Conservation (phyloP, 139 green algal genomes). For the Limnomonas spitsbergensis region DNA sequence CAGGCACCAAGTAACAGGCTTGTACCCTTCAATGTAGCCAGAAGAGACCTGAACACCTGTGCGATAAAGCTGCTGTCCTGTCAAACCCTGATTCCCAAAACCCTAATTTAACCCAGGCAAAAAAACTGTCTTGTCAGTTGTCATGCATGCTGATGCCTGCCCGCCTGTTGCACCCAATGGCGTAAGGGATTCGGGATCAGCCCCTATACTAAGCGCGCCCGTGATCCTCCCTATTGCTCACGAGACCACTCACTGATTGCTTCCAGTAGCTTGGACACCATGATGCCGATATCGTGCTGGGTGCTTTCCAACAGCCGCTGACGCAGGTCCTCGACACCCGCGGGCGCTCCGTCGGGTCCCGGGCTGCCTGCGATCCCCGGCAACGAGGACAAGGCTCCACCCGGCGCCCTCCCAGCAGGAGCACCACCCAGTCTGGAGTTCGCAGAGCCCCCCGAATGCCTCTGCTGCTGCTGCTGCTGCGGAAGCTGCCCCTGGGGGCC, state of each 20-base stretch:
- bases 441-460: not conserved
- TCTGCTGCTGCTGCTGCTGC: not conserved
- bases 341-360: not conserved
- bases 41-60: no score
- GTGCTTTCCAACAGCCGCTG: slow-evolving; percentile 2
- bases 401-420: not conserved
- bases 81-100: no score
- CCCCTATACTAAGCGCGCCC: no score
- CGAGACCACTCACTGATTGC: slow-evolving; percentile 8
- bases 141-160: no score
- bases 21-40: no score
- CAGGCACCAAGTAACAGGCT: no score
- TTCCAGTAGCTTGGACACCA: slow-evolving; percentile 29
- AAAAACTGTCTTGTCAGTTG: no score
- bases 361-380: not conserved
- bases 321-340: not conserved
- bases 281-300: slow-evolving; percentile 20
- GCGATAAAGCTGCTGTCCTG: no score
- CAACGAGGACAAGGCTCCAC: not conserved
- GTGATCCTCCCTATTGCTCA: no score
- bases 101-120: no score
- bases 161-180: no score
- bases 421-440: not conserved
- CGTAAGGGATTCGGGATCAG: no score
- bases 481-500: not conserved